These are phyloP conservation scores for Corchorus olitorius DNA, from an alignment of 345 rosid genomes.

Conservation along the genomic window DNA sequence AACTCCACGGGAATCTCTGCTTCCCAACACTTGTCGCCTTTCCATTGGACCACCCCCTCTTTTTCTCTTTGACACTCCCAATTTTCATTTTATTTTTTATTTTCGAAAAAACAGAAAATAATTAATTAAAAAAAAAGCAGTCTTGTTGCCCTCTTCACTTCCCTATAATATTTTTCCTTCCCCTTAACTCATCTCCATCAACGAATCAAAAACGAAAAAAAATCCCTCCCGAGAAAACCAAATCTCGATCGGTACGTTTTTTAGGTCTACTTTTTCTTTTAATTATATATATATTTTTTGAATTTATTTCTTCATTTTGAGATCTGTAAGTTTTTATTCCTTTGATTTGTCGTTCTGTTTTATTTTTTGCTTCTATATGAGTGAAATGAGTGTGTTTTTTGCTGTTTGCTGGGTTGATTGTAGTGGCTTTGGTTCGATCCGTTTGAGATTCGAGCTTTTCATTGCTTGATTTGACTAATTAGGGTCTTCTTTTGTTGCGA, in stretches of 20 bases:
- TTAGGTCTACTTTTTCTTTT: neutral
- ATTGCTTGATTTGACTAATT: slow-evolving; percentile 10
- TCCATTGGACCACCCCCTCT: slow-evolving; percentile 32
- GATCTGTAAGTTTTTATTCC: slow-evolving; percentile 27
- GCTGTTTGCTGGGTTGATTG: neutral
- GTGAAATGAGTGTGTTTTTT: neutral
- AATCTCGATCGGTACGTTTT: slow-evolving; percentile 10
- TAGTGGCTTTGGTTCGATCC: slow-evolving; percentile 26
- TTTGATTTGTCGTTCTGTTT: neutral
- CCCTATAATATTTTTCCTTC: neutral
- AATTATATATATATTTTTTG: neutral
- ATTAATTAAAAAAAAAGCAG: neutral
- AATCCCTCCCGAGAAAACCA: neutral
- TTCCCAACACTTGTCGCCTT: slow-evolving; percentile 35
- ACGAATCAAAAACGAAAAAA: neutral
- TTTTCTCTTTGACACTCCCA: slow-evolving; percentile 1
- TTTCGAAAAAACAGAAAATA: neutral
- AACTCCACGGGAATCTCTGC: slow-evolving; percentile 33
- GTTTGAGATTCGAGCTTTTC: slow-evolving; percentile 5
- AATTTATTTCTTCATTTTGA: slow-evolving; percentile 10
- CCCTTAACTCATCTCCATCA: neutral
- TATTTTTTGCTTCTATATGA: neutral
- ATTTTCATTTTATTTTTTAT: neutral
- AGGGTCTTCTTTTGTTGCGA: neutral
- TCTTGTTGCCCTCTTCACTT: slow-evolving; percentile 5